Base-by-base conservation (phyloP, 1,284 basidiomycete genomes). In the Ganoderma meredithae region DNA sequence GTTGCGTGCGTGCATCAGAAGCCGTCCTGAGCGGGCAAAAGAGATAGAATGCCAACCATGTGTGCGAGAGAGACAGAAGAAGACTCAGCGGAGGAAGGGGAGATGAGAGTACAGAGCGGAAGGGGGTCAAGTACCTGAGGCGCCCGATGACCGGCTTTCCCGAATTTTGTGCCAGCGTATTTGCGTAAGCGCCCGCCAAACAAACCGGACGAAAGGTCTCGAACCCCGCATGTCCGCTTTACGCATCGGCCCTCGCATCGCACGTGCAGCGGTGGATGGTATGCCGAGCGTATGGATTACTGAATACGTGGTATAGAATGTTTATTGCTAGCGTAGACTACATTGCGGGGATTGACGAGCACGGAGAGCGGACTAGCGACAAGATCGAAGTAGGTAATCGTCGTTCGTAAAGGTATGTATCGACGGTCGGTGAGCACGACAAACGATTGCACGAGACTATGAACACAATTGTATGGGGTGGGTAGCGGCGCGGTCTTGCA, bases 311-410 rank as follows among this genome's bases (percentile, higher is more conserved):
- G 66, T 67, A 67, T 76, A 74, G 74, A 65, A 56, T 76, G 73
- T 75, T 69, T 71, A 72, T 72, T 72, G 72, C 63, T 63, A 40
- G 36, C 36, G 52, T 72, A 68, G 69, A 70, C 73, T 77, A 77
- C 76, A 77, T 65, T 75, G 73, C 72, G 69, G 52, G 67, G 67
- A 61, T 69, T 63, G 65, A 69, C 47, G 62, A 70, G 66, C 39
- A 61, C 62, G 63, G 49, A 55, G 31, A 56, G 56, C 55, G 55
- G 52, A 49, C 58, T 53, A 52, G 59, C 65, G 60, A 43, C 55
- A 49, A 25, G 22, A 49, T 25, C 66, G 65, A 66, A 19, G 62
- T 59, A 61, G 5, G 17, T 25, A 33, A 25, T 60, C 53, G 49
- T 27, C 17, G 7, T 47, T 47, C 44, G n/a, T 47, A 27, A 55